Evolutionary conservation across 2,329 filamentous ascomycete species (phyloP), one percentile per base, ranked within the genome.

Genomic region (Pseudocercospora cruenta): DNA sequence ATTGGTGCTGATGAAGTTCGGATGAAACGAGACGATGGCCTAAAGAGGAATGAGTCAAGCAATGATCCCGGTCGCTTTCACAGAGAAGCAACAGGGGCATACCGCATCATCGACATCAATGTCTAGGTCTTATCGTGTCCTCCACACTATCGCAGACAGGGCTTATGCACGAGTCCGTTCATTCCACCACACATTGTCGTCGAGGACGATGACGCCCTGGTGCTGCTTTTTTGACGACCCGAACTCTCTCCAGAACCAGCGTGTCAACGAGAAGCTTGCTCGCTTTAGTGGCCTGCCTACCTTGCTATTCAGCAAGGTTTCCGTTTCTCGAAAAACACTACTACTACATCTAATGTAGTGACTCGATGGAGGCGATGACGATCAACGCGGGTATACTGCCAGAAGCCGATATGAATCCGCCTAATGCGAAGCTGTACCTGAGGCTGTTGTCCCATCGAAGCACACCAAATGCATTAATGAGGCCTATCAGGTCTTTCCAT

Each of bases 361-460:
- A 16, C 14, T 14, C 26, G 28, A 8, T 55, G 53, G 21, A 14
- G 47, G 43, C 49, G 10, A 61, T 62, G 63, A 65, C 58, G 62
- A 39, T 60, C 16, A 36, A 19, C 14, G 16, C 55, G 21, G 54
- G 36, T 22, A n/a, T 33, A 33, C 4, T 58, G 8, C 61, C 64
- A 53, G 22, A 51, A 31, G 45, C 59, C 64, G 59, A 66, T 28
- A 59, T 53, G 60, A 45, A 16, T 59, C 64, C 60, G 60, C 33
- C 51, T n/a, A 58, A 24, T 59, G 59, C 64, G 64, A 58, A 54
- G 22, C 60, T 59, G 60, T 60, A 60, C 64, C 45, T 62, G 64
- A 62, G 22, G 31, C 33, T 28, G 51, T 53, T 66, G 59, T 66
- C 59, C 62, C 64, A 62, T 43, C 51, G 57, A 58, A 43, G 53